Conservation (phyloP, 129 eudicot species). For the Tagetes erecta region DNA sequence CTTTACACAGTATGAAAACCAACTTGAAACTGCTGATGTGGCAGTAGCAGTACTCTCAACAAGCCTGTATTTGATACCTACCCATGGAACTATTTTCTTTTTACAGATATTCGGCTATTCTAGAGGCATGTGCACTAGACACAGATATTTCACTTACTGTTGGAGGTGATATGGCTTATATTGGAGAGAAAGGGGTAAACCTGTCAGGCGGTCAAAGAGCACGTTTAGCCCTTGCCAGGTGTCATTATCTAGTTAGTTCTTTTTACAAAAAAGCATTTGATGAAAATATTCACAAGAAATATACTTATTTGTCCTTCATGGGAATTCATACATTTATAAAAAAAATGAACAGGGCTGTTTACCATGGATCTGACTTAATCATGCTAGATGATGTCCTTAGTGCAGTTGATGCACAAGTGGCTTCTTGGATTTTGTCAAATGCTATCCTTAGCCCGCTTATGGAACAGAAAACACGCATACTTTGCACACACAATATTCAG, state of each 20-base stretch:
- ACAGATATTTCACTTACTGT: conserved; percentile 74
- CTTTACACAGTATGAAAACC: background rate
- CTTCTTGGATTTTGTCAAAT: conserved; percentile 63
- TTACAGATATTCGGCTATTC: conserved; percentile 63
- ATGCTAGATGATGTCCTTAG: conserved; percentile 96
- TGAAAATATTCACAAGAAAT: conserved; percentile 6
- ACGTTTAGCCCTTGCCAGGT: conserved; percentile 98
- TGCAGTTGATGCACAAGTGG: conserved; percentile 98
- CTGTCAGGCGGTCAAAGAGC: conserved; percentile 97
- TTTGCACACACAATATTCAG: conserved; percentile 91
- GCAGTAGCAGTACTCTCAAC: background rate
- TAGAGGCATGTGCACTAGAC: conserved; percentile 80
- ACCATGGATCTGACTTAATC: conserved; percentile 60
- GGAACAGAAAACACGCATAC: conserved; percentile 70
- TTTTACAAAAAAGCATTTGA: conserved; percentile 11
- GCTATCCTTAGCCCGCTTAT: conserved; percentile 79
- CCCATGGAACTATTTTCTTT: conserved; percentile 12
- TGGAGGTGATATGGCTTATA: conserved; percentile 90
- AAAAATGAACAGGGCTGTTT: conserved; percentile 70
- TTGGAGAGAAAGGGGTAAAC: conserved; percentile 89
- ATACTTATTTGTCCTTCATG: conserved; percentile 7
- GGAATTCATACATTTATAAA: conserved; percentile 4
- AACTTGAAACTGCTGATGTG: background rate
- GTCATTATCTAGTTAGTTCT: conserved; percentile 15
- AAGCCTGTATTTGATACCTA: conserved; percentile 15